Conservation (phyloP, 2,329 filamentous ascomycete genomes). For the Ceratocystis huliohia region DNA sequence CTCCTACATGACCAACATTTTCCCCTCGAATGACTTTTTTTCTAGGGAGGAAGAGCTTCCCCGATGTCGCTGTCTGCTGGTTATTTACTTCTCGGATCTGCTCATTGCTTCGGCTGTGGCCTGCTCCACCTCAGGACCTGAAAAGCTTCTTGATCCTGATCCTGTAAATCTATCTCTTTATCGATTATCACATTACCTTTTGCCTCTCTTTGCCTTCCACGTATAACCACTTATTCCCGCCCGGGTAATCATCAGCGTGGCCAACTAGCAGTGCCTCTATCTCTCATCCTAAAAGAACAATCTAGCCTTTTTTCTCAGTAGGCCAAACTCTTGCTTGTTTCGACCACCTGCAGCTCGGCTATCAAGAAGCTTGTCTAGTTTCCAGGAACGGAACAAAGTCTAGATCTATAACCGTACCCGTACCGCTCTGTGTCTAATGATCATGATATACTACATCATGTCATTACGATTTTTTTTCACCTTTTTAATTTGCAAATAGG, state of each 20-base stretch:
- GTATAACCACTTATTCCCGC: neutral
- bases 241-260: slow-evolving; percentile 1
- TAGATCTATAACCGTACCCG: neutral
- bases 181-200: neutral
- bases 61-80: slow-evolving; percentile 8
- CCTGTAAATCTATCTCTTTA: slow-evolving; percentile 6
- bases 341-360: neutral
- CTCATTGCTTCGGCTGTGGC: neutral
- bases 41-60: neutral
- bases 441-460: no score
- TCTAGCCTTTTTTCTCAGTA: neutral
- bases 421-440: neutral
- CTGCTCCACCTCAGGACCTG: slow-evolving; percentile 9
- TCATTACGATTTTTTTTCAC: no score
- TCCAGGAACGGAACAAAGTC: neutral
- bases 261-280: neutral
- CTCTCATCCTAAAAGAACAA: neutral
- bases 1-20: neutral
- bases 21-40: neutral
- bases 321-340: neutral
- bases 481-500: no score
- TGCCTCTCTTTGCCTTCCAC: neutral
- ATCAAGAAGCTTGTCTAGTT: neutral
- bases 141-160: slow-evolving; percentile 19
- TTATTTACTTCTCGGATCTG: neutral